These are phyloP conservation scores for Candida cerambycidarum DNA, from an alignment of 805 yeast species.

Conservation along the genomic window DNA sequence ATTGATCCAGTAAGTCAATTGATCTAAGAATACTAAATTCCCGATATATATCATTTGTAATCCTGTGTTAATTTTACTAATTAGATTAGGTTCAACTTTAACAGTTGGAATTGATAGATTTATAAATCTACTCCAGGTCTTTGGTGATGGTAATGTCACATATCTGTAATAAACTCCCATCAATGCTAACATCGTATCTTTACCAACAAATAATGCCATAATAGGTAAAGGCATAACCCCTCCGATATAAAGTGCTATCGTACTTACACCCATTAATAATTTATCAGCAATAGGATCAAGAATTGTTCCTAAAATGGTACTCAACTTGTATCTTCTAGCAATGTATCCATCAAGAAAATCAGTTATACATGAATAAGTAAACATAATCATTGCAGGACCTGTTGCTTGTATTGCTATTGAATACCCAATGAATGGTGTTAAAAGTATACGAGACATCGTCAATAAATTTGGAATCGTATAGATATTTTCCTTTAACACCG, in stretches of 20 bases:
- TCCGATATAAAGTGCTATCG: conserved; percentile 69
- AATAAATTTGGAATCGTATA: conserved; percentile 86
- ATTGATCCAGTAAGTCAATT: conserved; percentile 21
- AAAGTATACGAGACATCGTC: conserved; percentile 74
- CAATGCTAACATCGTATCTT: conserved; percentile 73
- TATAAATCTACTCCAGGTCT: conserved; percentile 68
- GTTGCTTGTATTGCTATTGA: conserved; percentile 65
- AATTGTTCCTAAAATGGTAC: conserved; percentile 83
- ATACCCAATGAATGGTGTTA: conserved; percentile 86
- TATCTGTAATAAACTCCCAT: conserved; percentile 75
- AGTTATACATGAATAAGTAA: conserved; percentile 83
- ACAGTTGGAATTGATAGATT: conserved; percentile 81
- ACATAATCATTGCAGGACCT: conserved; percentile 65
- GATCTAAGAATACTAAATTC: conserved; percentile 30
- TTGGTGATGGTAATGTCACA: conserved; percentile 71
- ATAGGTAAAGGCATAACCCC: conserved; percentile 65
- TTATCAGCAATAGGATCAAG: conserved; percentile 97
- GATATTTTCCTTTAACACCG: conserved; percentile 22
- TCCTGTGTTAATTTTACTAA: conserved; percentile 87
- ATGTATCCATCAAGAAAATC: conserved; percentile 91
- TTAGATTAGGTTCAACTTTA: conserved; percentile 80
- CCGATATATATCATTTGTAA: conserved; percentile 90
- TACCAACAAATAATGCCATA: conserved; percentile 73
- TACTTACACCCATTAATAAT: conserved; percentile 80
- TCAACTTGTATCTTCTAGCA: conserved; percentile 76